These are phyloP conservation scores for Centella asiatica DNA, from an alignment of 129 eudicot species.

Conservation along the genomic window DNA sequence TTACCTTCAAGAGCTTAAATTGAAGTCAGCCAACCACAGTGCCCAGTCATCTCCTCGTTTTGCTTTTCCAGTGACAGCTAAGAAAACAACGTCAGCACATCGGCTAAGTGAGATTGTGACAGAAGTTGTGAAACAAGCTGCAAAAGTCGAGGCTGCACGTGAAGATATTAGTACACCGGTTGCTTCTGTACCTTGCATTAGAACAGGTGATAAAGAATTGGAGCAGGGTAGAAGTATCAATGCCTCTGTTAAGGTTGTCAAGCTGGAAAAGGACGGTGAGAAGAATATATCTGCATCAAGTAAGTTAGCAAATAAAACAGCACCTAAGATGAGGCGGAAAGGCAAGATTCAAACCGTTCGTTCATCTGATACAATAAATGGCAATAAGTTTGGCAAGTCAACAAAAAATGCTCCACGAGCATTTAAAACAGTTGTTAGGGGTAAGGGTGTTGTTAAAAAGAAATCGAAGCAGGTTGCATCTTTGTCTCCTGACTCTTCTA, in stretches of 20 bases:
- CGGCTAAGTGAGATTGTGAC: constrained; percentile 19
- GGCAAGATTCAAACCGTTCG: constrained; percentile 29
- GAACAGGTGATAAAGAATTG: constrained; percentile 15
- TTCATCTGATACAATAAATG: constrained; percentile 28
- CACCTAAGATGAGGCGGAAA: constrained; percentile 40
- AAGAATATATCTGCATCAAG: constrained; percentile 23
- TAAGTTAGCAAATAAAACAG: constrained; percentile 28
- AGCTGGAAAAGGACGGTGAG: constrained; percentile 20
- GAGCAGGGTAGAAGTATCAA: constrained; percentile 21
- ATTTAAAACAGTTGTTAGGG: constrained; percentile 51
- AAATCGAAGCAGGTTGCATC: constrained; percentile 36
- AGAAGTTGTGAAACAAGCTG: constrained; percentile 24
- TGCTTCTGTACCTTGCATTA: constrained; percentile 22
- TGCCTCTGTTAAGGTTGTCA: constrained; percentile 26
- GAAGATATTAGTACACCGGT: constrained; percentile 20
- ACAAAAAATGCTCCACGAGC: constrained; percentile 37
- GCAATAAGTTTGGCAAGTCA: constrained; percentile 40
- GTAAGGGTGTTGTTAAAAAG: constrained; percentile 47
- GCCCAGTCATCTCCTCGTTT: constrained; percentile 40
- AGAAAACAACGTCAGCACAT: constrained; percentile 8
- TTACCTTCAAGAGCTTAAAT: constrained; percentile 22
- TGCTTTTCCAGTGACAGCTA: constrained; percentile 22
- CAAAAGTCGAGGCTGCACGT: constrained; percentile 18
- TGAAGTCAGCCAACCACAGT: constrained; percentile 22
- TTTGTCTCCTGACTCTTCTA: constrained; percentile 19